Base-by-base conservation (phyloP, 2,329 filamentous ascomycete genomes). In the Penicillium polonicum region DNA sequence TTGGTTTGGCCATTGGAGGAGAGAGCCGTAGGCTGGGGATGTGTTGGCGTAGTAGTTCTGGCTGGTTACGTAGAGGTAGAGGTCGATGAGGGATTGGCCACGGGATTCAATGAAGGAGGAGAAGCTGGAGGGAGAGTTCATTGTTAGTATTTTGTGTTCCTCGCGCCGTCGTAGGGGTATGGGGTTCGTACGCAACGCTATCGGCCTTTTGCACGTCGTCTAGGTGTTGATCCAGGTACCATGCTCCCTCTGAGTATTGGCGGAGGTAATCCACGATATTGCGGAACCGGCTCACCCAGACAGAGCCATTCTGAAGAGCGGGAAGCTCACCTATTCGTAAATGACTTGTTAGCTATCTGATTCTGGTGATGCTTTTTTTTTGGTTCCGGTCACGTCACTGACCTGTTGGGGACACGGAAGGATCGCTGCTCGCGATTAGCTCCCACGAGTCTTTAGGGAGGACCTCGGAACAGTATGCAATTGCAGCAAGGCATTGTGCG, bases 41-140 rank as follows among this genome's bases (percentile, higher is more conserved):
- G 92, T 96, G 48, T 83, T 79, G 43, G 82, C 79, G 55, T 86
- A 82, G 83, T 94, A 99, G 78, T 97, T 97, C 62, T 91, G 86
- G 57, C 88, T 90, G 33, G 92, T 94, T 62, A 94, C 89, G 74
- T 95, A 97, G 66, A 97, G 87, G 51, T 88, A 92, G 57, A 97
- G 86, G 67, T 95, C 90, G 67, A 97, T 74, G 59, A 97, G 84
- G 33, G 88, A 85, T 49, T 87, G 85, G n/a, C 88, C 90, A 58
- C 88, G 86, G 27, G 87, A 84, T 71, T 87, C 81, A 65, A 97
- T 78, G 74, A 92, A 92, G 61, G 90, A 84, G 36, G 84, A 80
- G 75, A 76, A 77, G 23, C 74, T 74, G 60, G 39, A 57, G 35
- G 19, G 27, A 45, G 58, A 33, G 19, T 15, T 21, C 33, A 55